A percentile compares a stretch with the other conserved stretches of the same genome.
Conservation (phyloP, 306 rosid species). For the Citrullus colocynthis region DNA sequence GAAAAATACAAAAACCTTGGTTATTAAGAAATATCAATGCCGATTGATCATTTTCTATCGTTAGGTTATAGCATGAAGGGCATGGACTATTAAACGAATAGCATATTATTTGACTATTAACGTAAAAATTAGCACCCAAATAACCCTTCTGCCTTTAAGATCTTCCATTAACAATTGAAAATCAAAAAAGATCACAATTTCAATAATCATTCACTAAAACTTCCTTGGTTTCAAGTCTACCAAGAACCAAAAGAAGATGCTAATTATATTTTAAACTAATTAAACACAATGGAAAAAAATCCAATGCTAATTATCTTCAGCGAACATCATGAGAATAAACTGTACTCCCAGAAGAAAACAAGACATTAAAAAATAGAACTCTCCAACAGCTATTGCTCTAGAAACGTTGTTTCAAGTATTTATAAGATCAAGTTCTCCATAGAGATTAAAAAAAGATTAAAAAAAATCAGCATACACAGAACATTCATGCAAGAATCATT, state of each 20-base stretch:
- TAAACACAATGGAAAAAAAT: background rate
- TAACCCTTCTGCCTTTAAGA: background rate
- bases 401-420: background rate
- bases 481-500: background rate
- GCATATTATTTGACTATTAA: background rate
- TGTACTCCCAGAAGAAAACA: background rate
- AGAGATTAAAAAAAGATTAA: background rate
- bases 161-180: background rate
- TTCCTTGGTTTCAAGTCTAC: background rate
- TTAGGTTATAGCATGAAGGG: background rate
- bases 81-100: background rate
- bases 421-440: background rate
- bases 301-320: background rate
- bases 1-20: background rate
- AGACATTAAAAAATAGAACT: background rate
- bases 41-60: background rate
- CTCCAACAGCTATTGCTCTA: background rate
- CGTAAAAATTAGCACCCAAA: background rate
- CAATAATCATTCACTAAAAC: background rate
- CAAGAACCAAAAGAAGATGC: background rate
- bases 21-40: background rate
- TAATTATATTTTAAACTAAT: background rate
- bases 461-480: background rate
- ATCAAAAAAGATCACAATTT: background rate
- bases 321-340: background rate